Conservation (phyloP, 2,329 filamentous ascomycete genomes). For the Leptographium flavum region DNA sequence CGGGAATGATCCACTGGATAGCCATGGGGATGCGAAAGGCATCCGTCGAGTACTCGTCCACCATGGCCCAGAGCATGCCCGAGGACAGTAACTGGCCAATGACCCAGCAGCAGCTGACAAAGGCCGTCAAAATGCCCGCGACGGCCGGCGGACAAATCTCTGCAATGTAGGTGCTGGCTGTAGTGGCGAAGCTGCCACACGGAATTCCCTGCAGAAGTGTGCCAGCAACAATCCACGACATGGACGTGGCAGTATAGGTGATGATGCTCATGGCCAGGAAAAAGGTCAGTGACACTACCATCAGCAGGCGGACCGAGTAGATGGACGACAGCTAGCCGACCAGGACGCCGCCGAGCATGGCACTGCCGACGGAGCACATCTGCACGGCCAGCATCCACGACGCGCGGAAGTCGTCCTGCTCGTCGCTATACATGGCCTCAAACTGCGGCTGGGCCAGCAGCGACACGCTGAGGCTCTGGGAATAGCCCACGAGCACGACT, state of each 20-base stretch:
- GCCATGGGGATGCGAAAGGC: slow-evolving; percentile 12
- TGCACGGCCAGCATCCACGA: slow-evolving; percentile 12
- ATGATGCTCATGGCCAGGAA: slow-evolving; percentile 9
- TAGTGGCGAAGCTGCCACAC: slow-evolving; percentile 11
- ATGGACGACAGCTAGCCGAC: slow-evolving; percentile 11
- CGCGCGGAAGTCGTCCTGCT: slow-evolving; percentile 7
- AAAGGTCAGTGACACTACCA: slow-evolving; percentile 4
- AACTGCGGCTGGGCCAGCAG: slow-evolving; percentile 14
- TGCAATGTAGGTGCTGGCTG: slow-evolving; percentile 12
- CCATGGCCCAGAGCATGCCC: slow-evolving; percentile 10
- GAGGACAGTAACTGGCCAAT: slow-evolving; percentile 9
- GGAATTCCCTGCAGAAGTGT: slow-evolving; percentile 12
- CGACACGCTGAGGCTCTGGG: slow-evolving; percentile 11
- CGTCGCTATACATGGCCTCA: slow-evolving; percentile 14
- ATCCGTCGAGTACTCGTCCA: slow-evolving; percentile 3
- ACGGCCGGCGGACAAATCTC: slow-evolving; percentile 11
- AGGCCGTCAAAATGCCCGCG: slow-evolving; percentile 9
- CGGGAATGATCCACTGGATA: slow-evolving; percentile 10
- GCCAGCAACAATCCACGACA: slow-evolving; percentile 10
- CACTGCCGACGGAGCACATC: slow-evolving; percentile 10
- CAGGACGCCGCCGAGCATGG: slow-evolving; percentile 9
- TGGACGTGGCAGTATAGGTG: slow-evolving; percentile 10
- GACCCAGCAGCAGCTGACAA: slow-evolving; percentile 13
- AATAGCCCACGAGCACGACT: slow-evolving; percentile 12
- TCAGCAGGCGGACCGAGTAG: slow-evolving; percentile 5